Percentiles rank a stretch among this genome's conserved stretches.
Evolutionary conservation across 164 flowering plant genomes (phyloP).

Genomic region (Stephania yunnanensis): DNA sequence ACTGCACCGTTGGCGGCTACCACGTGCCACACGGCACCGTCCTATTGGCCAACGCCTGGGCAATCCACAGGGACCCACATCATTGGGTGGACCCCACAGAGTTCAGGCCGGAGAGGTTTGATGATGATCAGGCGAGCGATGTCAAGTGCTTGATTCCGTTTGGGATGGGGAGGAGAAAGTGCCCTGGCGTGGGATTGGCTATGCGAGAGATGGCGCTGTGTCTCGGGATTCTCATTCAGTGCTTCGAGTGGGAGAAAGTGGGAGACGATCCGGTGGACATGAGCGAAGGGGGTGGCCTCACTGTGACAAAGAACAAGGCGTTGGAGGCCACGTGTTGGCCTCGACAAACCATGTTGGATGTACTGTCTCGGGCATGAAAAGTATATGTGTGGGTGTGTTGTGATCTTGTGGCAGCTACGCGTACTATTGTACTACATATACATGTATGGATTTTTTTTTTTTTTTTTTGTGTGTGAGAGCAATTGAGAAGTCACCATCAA

Average conservation of each 20-base stretch:
- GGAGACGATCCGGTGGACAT: constrained; percentile 35
- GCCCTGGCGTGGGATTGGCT: constrained; percentile 43
- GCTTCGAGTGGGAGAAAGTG: constrained; percentile 44
- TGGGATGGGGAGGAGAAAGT: constrained; percentile 25
- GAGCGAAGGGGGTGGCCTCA: constrained; percentile 32
- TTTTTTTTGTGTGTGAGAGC: no score
- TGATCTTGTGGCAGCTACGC: no score
- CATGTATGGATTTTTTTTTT: no score
- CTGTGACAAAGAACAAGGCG: constrained; percentile 29
- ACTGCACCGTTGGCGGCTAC: constrained; percentile 23
- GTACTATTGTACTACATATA: no score
- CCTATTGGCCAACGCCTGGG: constrained; percentile 23
- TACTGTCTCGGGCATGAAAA: neutral
- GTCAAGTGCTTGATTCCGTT: constrained; percentile 31
- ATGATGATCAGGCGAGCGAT: constrained; percentile 13
- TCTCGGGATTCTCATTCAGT: constrained; percentile 36
- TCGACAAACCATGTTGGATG: constrained; percentile 20
- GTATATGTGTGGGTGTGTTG: no score
- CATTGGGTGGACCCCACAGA: constrained; percentile 18
- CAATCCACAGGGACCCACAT: constrained; percentile 20
- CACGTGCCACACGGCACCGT: constrained; percentile 25
- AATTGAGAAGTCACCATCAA: no score
- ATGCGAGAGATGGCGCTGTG: constrained; percentile 26
- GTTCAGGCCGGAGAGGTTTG: constrained; percentile 31
- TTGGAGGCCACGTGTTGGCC: constrained; percentile 27